phyloP scores from a whole-genome alignment of 192 early-diverging fungal species.

The Coemansia aciculifera region DNA sequence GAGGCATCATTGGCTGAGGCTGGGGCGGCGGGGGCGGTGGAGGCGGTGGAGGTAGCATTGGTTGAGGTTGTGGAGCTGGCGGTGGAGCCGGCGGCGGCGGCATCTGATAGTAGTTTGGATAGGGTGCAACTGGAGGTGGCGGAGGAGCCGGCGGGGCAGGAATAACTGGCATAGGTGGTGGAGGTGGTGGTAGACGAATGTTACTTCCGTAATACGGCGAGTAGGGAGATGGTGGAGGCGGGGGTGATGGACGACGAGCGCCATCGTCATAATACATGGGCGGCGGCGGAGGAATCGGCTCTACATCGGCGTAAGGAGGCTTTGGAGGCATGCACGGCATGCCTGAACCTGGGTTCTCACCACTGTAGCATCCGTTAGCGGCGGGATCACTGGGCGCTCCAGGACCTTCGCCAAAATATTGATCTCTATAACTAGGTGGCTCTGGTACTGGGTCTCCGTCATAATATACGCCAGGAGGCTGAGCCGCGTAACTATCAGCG shows the following conservation, averaged over 20 bases:
- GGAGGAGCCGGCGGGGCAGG: conserved; percentile 9
- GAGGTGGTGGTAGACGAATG: background rate
- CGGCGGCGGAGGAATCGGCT: background rate
- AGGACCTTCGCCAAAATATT: background rate
- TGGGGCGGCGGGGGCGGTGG: conserved; percentile 2
- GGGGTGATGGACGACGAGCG: background rate
- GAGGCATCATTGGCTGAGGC: conserved; percentile 2
- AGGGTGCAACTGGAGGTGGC: conserved; percentile 1
- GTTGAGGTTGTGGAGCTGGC: background rate
- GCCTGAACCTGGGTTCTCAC: background rate
- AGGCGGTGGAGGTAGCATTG: conserved; percentile 1
- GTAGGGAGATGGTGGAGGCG: conserved; percentile 3
- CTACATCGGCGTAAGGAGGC: background rate
- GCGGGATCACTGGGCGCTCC: background rate
- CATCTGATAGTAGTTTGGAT: background rate
- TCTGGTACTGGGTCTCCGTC: conserved; percentile 3
- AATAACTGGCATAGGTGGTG: background rate
- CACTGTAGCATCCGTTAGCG: conserved; percentile 10
- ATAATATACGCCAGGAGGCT: conserved; percentile 3
- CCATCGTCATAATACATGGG: conserved; percentile 5
- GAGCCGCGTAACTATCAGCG: background rate
- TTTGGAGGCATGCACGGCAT: background rate
- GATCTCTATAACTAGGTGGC: background rate
- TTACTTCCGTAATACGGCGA: conserved; percentile 1
- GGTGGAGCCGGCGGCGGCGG: background rate